Evolutionary conservation across 1,139 yeast species (phyloP).

Genomic region (Taphrina communis): DNA sequence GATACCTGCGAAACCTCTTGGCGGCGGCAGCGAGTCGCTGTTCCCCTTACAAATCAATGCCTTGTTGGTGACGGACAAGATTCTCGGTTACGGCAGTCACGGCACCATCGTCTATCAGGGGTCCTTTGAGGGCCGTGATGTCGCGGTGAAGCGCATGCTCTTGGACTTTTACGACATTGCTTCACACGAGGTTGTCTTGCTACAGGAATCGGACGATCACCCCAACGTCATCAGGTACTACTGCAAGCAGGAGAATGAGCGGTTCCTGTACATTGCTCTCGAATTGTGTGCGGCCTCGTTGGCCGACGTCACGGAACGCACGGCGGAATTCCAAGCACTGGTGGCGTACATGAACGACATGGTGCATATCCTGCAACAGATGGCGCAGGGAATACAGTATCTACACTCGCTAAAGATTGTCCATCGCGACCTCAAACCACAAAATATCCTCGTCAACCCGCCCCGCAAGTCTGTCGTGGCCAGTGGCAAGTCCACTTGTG

Average conservation of each 20-base stretch:
- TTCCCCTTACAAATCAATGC: conserved; percentile 43
- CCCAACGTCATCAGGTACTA: conserved; percentile 92
- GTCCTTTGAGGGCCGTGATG: conserved; percentile 86
- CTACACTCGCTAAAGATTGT: conserved; percentile 89
- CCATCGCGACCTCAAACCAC: conserved; percentile 95
- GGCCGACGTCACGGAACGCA: conserved; percentile 77
- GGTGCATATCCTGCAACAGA: conserved; percentile 64
- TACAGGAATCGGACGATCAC: conserved; percentile 95
- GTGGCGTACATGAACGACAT: conserved; percentile 55
- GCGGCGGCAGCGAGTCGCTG: background rate
- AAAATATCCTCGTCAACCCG: conserved; percentile 85
- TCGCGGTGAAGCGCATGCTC: conserved; percentile 93
- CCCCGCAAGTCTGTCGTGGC: conserved; percentile 55
- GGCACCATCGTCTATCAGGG: conserved; percentile 96
- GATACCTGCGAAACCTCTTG: conserved; percentile 24
- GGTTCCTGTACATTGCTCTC: conserved; percentile 87
- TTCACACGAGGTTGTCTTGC: conserved; percentile 83
- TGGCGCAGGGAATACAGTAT: conserved; percentile 84
- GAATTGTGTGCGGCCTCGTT: conserved; percentile 89
- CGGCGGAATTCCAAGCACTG: conserved; percentile 54
- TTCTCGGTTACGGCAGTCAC: conserved; percentile 93
- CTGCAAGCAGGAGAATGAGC: conserved; percentile 86
- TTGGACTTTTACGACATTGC: conserved; percentile 93
- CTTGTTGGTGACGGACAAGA: conserved; percentile 64
- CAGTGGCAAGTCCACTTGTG: conserved; percentile 44